phyloP scores from a whole-genome alignment of 2,329 filamentous ascomycete species.

The Colletotrichum salicis region DNA sequence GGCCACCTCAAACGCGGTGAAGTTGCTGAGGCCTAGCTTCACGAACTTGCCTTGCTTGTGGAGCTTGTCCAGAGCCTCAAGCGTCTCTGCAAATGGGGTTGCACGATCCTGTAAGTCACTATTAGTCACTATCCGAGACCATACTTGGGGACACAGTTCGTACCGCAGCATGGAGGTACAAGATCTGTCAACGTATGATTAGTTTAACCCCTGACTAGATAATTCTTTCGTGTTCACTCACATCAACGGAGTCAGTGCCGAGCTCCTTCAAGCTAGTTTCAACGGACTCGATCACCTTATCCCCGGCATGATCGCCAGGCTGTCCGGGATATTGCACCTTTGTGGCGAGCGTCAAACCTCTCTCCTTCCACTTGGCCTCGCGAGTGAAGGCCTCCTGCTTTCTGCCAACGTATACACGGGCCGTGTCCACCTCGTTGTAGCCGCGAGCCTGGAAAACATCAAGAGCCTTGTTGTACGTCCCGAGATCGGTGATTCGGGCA shows the following conservation, averaged over 20 bases:
- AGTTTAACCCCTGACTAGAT: background rate
- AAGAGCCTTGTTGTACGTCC: constrained; percentile 77
- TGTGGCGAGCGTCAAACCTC: constrained; percentile 81
- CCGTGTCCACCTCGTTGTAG: constrained; percentile 88
- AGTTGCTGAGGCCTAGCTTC: constrained; percentile 83
- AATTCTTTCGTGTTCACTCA: constrained; percentile 44
- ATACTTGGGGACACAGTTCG: constrained; percentile 13
- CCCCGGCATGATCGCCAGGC: constrained; percentile 70
- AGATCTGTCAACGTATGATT: constrained; percentile 57
- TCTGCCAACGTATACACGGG: constrained; percentile 76
- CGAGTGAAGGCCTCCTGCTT: constrained; percentile 83
- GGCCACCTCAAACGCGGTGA: constrained; percentile 86
- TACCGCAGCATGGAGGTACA: constrained; percentile 77
- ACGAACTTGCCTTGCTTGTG: constrained; percentile 90
- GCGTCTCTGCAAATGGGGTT: constrained; percentile 81
- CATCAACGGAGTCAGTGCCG: constrained; percentile 77
- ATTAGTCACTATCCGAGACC: constrained; percentile 9
- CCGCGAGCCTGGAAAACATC: constrained; percentile 81
- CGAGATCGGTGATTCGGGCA: constrained; percentile 74
- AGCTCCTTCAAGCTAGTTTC: constrained; percentile 78
- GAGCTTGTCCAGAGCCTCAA: constrained; percentile 80
- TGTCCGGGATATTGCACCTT: constrained; percentile 74
- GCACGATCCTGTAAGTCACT: constrained; percentile 58
- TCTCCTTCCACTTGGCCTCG: constrained; percentile 80
- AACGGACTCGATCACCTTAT: constrained; percentile 72